Evolutionary conservation across 1,284 basidiomycete genomes (phyloP).

Genomic region (Fistulinella staudtii): DNA sequence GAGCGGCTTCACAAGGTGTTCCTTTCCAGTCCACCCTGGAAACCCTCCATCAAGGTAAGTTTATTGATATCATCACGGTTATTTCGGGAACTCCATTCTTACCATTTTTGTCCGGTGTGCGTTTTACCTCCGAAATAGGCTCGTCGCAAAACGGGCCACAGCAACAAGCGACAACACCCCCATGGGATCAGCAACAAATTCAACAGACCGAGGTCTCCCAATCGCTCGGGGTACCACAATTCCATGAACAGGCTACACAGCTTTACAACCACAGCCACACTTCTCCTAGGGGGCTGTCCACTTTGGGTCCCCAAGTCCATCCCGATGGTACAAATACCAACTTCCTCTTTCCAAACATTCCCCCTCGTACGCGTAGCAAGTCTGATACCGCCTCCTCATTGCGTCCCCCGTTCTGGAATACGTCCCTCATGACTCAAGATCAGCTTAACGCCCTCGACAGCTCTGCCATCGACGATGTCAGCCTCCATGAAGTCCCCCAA

Average conservation of each 20-base stretch:
- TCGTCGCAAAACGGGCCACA: constrained; percentile 31
- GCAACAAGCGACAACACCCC: constrained; percentile 33
- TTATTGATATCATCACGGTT: constrained; percentile 23
- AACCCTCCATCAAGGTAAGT: constrained; percentile 51
- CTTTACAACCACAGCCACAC: constrained; percentile 33
- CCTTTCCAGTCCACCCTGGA: constrained; percentile 48
- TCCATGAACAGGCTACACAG: constrained; percentile 30
- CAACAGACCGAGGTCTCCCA: constrained; percentile 31
- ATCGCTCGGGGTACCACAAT: constrained; percentile 31
- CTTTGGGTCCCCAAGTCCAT: constrained; percentile 29
- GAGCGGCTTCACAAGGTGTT: constrained; percentile 40
- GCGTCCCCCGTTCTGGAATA: constrained; percentile 51
- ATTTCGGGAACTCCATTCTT: constrained; percentile 34
- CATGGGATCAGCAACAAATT: constrained; percentile 36
- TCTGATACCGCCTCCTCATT: constrained; percentile 54
- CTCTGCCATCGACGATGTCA: constrained; percentile 38
- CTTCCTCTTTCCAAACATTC: constrained; percentile 33
- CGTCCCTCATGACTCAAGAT: constrained; percentile 31
- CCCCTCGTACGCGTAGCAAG: constrained; percentile 51
- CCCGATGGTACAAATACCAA: constrained; percentile 36
- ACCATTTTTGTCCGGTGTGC: constrained; percentile 22
- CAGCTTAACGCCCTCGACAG: constrained; percentile 30
- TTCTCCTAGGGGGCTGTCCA: constrained; percentile 35
- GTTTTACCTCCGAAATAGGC: constrained; percentile 28
- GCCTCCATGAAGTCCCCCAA: constrained; percentile 46